Evolutionary conservation across 176 grass and related monocot genomes (phyloP), one percentile per base, ranked within the genome.

Genomic region (Aegilops longissima): DNA sequence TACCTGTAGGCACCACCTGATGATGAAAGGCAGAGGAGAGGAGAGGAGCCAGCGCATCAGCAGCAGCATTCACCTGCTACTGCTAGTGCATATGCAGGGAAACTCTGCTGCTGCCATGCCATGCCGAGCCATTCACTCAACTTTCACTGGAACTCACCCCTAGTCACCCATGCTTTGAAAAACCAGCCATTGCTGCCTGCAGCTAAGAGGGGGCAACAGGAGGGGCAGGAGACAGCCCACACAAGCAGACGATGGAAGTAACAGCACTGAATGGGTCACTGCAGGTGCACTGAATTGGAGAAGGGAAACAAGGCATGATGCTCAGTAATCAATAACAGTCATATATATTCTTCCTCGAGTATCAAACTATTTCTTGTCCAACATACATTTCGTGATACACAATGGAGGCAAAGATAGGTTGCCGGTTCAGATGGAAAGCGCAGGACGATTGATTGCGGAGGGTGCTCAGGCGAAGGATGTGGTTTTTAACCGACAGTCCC

Each of bases 401-500:
- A 63, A 25, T 17, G 34, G 66, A 33, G 33, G 59, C 9, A 21
- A 9, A 20, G 20, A 47, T 67, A 71, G 77, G 56, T 18, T 1
- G 4, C 52, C 39, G 4, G 36, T 21, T 33, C 75, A 70, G 33
- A n/a, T 9, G 12, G 4, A 13, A 24, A 47, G 30, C 38, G 64
- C 18, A 45, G 3, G 54, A 70, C 40, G 14, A 25, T 83, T 77
- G 72, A 45, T 27, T 77, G 54, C 31, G 65, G 21, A 20, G 66
- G 31, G 54, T 58, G 17, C 65, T 40, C 35, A 39, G 9, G 35
- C 5, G 34, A 31, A 31, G 31, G 9, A 79, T 70, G 23, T 51
- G 9, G 24, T 33, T 80, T 44, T 93, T 82, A 99, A 80, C 68
- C 76, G 36, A 54, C 70, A 79, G 81, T 90, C 45, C 86, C 87